Base-by-base conservation (phyloP, 345 rosid species). In the Firmiana major region DNA sequence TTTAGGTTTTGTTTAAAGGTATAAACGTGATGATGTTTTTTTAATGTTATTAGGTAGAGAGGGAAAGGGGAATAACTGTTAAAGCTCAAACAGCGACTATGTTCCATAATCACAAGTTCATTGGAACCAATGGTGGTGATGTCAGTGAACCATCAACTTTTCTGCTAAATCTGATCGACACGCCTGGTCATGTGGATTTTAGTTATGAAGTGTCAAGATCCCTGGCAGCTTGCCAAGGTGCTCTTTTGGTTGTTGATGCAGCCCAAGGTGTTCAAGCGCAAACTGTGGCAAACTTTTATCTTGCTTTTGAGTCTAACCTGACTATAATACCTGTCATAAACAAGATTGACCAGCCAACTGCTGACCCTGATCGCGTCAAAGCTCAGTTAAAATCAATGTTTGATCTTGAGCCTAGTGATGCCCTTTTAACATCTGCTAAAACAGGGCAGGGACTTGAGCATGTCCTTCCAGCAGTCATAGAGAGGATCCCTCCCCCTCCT, bases 211-310 rank as follows among this genome's bases (percentile, higher is more conserved):
- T 96, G 31, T 96, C 99, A 17, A 91, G 99, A 85, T 96, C 99
- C 4, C 88, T 96, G 73, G 97, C 98, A 22, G 99, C 99, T 81
- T 96, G 99, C 86, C 98, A 96, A 78, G 99, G 99, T 75, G 98
- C 90, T 24, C 97, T 96, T 80, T 86, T 96, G 84, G 97, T 96
- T 36, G 98, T 96, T 76, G 98, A 96, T 87, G 98, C 98, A 21
- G 99, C 98, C 71, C 98, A 96, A 86, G 99, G 99, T 7, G 98
- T 96, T 71, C 99, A 96, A 82, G 99, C 99, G 1, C 99, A 96
- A 77, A 96, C 99, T 11, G 98, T 96, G 46, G 99, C 99, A 75
- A 96, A 96, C 73, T 96, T 93, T 76, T 93, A 93, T 88, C 91
- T 96, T 65, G 99, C 99, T 0, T 96, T 96, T 79, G 99, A 96